Percentiles rank a stretch among this genome's conserved stretches.
Evolutionary conservation across 768 basidiomycete genomes (phyloP).

Genomic region (Phlebiopsis gigantea): DNA sequence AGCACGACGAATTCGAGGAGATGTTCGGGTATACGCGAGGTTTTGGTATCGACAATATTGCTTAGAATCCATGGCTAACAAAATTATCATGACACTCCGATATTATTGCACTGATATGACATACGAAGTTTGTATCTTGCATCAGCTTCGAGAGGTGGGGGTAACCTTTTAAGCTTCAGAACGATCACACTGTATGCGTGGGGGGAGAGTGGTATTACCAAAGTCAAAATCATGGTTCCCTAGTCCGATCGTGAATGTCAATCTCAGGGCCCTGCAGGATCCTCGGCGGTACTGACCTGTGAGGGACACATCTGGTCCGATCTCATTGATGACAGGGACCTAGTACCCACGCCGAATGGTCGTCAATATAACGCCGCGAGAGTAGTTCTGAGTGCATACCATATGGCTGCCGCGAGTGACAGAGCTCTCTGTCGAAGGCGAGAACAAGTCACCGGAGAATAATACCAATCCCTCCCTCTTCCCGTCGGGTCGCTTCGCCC

Average conservation of each 20-base stretch:
- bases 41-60: constrained; percentile 73
- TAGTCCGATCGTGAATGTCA: not conserved
- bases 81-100: not conserved
- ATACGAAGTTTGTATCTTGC: constrained; percentile 66
- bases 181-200: not conserved
- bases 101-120: not conserved
- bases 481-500: constrained; percentile 45
- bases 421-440: constrained; percentile 80
- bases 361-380: not conserved
- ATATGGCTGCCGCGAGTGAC: constrained; percentile 90
- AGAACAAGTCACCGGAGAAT: constrained; percentile 89
- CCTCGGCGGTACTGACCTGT: constrained; percentile 49
- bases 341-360: constrained; percentile 22
- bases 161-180: constrained; percentile 39
- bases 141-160: constrained; percentile 64
- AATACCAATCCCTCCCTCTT: constrained; percentile 68
- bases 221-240: constrained; percentile 95
- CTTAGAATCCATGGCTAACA: constrained; percentile 83
- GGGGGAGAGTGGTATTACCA: constrained; percentile 32
- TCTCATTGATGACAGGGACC: constrained; percentile 82
- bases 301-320: constrained; percentile 75
- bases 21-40: constrained; percentile 54
- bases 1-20: constrained; percentile 60
- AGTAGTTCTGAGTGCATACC: constrained; percentile 39
- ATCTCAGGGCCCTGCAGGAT: not conserved